Evolutionary conservation across 78 protist species (phyloP).

Genomic region (Isochrysis galbana): DNA sequence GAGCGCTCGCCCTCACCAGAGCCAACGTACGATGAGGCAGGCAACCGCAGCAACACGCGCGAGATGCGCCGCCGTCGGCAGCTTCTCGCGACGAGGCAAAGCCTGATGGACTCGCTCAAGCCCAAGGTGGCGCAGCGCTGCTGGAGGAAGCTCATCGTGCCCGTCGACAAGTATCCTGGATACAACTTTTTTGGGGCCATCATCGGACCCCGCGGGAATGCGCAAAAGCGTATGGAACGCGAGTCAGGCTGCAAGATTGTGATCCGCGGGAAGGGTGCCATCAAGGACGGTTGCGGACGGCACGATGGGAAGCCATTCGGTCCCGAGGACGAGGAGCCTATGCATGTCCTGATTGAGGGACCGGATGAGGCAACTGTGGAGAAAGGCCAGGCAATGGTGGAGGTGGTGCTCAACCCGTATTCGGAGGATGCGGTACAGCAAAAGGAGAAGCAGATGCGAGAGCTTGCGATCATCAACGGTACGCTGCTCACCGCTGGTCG

Average conservation of each 20-base stretch:
- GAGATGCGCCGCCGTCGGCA: neutral
- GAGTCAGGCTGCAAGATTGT: neutral
- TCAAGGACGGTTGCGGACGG: neutral
- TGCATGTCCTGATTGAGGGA: conserved; percentile 19
- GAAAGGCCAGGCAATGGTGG: neutral
- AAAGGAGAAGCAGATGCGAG: neutral
- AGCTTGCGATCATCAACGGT: neutral
- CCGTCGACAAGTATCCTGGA: neutral
- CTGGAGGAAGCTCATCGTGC: neutral
- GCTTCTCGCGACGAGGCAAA: neutral
- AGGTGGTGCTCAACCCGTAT: neutral
- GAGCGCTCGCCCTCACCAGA: conserved; percentile 5
- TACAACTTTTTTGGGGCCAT: conserved; percentile 9
- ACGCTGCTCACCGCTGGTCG: too few relatives aligned
- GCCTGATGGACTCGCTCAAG: neutral
- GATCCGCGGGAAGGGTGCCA: neutral
- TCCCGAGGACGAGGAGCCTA: neutral
- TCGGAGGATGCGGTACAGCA: neutral
- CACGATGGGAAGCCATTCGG: neutral
- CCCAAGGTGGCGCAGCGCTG: neutral
- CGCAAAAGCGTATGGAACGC: neutral
- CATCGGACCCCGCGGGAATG: conserved; percentile 6
- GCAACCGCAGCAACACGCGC: neutral
- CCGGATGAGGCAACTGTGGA: neutral
- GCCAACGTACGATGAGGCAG: neutral